These are phyloP conservation scores for Actinomortierella wolfii DNA, from an alignment of 371 early-diverging fungal species.

Conservation along the genomic window DNA sequence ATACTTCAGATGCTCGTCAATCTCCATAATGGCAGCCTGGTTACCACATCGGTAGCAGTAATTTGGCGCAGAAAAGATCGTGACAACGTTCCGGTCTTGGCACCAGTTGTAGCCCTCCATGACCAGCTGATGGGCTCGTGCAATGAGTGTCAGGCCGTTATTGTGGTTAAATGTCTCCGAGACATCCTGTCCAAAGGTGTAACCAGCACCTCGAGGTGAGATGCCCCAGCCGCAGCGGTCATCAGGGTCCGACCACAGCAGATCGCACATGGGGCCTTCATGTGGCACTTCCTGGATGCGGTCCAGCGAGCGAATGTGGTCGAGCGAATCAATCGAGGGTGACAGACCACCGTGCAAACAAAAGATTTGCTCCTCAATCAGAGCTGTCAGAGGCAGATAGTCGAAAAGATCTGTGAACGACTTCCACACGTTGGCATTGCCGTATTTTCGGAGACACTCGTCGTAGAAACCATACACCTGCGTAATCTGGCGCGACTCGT, in stretches of 20 bases:
- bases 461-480: slow-evolving; percentile 99
- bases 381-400: slow-evolving; percentile 96
- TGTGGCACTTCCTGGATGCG: slow-evolving; percentile 99
- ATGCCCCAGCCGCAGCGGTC: slow-evolving; percentile 98
- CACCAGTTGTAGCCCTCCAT: slow-evolving; percentile 99
- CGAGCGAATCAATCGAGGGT: slow-evolving; percentile 96
- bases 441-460: slow-evolving; percentile 99
- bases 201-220: slow-evolving; percentile 98
- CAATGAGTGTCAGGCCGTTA: slow-evolving; percentile 96
- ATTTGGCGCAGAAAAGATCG: slow-evolving; percentile 99
- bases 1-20: slow-evolving; percentile 96
- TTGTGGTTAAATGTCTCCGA: slow-evolving; percentile 95
- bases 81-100: slow-evolving; percentile 98
- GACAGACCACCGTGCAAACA: slow-evolving; percentile 99
- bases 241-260: slow-evolving; percentile 95
- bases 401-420: slow-evolving; percentile 99
- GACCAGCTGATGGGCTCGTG: slow-evolving; percentile 99
- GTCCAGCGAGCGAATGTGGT: slow-evolving; percentile 96
- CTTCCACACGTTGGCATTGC: slow-evolving; percentile 99
- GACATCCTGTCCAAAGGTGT: slow-evolving; percentile 97
- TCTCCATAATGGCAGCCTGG: slow-evolving; percentile 98
- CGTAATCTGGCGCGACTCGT: slow-evolving; percentile 99
- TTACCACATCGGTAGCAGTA: slow-evolving; percentile 99
- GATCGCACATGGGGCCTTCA: slow-evolving; percentile 97
- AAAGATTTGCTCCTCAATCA: slow-evolving; percentile 95